A percentile compares a stretch with the other conserved stretches of the same genome.
These are phyloP conservation scores for Edaphochlamys debaryana DNA, from an alignment of 139 green algal species.

Conservation along the genomic window DNA sequence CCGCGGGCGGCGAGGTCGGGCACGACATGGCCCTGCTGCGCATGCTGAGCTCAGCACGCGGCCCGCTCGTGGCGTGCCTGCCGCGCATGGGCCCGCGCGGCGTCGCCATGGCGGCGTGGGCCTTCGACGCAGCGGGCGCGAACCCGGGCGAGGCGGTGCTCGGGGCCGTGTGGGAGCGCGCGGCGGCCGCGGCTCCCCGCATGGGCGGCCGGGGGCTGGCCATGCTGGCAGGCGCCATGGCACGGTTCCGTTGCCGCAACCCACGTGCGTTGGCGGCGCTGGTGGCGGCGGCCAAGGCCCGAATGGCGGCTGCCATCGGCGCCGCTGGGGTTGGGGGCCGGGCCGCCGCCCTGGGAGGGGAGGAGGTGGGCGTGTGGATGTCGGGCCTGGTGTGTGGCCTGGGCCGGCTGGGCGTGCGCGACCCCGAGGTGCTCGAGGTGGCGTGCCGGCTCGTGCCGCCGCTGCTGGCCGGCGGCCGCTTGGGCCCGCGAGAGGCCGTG, in stretches of 20 bases:
- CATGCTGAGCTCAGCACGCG: neutral
- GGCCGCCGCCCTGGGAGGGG: neutral
- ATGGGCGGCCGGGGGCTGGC: constrained; percentile 5
- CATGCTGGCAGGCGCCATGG: constrained; percentile 23
- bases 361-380: constrained; percentile 3
- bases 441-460: neutral
- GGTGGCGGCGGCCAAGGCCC: neutral
- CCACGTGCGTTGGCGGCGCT: neutral
- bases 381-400: constrained; percentile 10
- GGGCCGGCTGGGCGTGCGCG: neutral
- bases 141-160: constrained; percentile 9
- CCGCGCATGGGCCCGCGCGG: neutral
- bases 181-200: neutral
- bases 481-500: neutral
- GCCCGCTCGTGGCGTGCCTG: neutral
- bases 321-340: neutral
- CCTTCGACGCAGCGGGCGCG: neutral
- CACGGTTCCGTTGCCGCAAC: constrained; percentile 23
- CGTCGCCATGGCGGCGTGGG: constrained; percentile 18
- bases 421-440: neutral
- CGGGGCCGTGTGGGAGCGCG: constrained; percentile 19
- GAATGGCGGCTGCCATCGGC: neutral
- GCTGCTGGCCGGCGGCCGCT: neutral
- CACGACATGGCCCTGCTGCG: neutral
- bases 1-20: neutral